Base-by-base conservation (phyloP, 192 early-diverging fungal species). In the Mortierella alpina region DNA sequence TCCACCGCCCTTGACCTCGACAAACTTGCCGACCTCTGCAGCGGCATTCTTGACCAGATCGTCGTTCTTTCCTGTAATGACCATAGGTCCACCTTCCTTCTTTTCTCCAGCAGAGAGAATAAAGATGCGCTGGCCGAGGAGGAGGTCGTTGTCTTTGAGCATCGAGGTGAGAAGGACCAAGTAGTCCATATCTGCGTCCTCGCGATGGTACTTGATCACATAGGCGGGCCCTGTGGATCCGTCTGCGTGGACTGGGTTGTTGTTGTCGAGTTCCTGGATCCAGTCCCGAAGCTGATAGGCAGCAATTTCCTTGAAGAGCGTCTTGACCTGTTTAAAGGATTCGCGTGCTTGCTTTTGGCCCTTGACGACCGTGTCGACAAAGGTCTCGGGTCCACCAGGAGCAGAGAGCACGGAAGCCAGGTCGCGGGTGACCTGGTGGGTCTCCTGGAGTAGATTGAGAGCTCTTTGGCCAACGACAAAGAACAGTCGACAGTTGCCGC, bases 391-490 rank as follows among this genome's bases (percentile, higher is more conserved):
- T 44, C 77, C 77, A 13, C 70, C 77, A 4, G 75, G 78, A 7
- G 77, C 82, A 14, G 87, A 83, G 6, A 88, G 66, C 2, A 84
- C 44, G 13, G 55, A 45, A 11, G 63, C 83, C 31, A 88, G 57
- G 15, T 86, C 72, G 13, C 75, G 72, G 17, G 70, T 70, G 14
- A 84, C 46, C 14, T 80, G 73, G n/a, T 84, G 84, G 3, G 63
- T 68, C 4, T 72, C 65, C 44, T 84, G 69, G 31, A 88, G 58
- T 2, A 83, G 62, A 47, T 84, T 73, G 39, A 85, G 17, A 4
- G 92, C 90, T 10, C 93, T 85, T 39, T 87, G 83, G 20, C 93
- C 93, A 20, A 89, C 85, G 2, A 88, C 84, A 82, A 94, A 94
- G 84, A 86, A 92, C 40, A 94, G 55, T 6, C 91, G 86, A 23